Evolutionary conservation across 2,329 filamentous ascomycete genomes (phyloP).

Genomic region (Apiospora pterosperma): DNA sequence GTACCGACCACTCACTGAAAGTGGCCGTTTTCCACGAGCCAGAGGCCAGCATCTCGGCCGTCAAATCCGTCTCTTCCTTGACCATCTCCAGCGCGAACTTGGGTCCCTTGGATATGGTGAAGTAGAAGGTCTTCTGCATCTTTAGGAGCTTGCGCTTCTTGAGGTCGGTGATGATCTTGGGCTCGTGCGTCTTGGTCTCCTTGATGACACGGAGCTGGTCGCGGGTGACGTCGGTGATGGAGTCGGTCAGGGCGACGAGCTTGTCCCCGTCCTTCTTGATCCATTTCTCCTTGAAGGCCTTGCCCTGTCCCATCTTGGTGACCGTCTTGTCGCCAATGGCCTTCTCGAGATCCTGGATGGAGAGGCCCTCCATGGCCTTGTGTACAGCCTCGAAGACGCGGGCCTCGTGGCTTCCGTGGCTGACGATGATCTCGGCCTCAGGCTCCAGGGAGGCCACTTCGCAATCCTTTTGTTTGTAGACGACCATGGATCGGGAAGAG

Average conservation of each 20-base stretch:
- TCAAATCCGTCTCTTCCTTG: conserved; percentile 93
- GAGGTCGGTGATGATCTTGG: conserved; percentile 75
- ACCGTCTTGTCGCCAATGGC: conserved; percentile 70
- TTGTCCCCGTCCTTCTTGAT: conserved; percentile 59
- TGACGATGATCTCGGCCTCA: conserved; percentile 69
- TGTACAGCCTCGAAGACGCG: conserved; percentile 75
- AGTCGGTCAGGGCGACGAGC: conserved; percentile 36
- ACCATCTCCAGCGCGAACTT: conserved; percentile 87
- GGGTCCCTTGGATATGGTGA: conserved; percentile 77
- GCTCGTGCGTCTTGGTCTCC: conserved; percentile 64
- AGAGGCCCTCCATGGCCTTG: conserved; percentile 73
- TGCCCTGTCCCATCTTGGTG: conserved; percentile 84
- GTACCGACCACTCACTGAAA: conserved; percentile 51
- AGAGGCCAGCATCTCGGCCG: conserved; percentile 82
- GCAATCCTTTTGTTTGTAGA: conserved; percentile 77
- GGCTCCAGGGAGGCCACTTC: conserved; percentile 75
- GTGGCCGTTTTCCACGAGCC: conserved; percentile 90
- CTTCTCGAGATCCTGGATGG: conserved; percentile 69
- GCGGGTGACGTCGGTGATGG: conserved; percentile 73
- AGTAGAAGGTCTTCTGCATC: conserved; percentile 80
- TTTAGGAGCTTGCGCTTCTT: conserved; percentile 90
- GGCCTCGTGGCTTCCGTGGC: conserved; percentile 77
- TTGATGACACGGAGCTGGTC: conserved; percentile 73
- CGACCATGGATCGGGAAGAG: conserved; percentile 78
- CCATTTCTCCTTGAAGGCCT: conserved; percentile 84